Conservation (phyloP, 2,329 filamentous ascomycete genomes). For the Diaporthe sp. region DNA sequence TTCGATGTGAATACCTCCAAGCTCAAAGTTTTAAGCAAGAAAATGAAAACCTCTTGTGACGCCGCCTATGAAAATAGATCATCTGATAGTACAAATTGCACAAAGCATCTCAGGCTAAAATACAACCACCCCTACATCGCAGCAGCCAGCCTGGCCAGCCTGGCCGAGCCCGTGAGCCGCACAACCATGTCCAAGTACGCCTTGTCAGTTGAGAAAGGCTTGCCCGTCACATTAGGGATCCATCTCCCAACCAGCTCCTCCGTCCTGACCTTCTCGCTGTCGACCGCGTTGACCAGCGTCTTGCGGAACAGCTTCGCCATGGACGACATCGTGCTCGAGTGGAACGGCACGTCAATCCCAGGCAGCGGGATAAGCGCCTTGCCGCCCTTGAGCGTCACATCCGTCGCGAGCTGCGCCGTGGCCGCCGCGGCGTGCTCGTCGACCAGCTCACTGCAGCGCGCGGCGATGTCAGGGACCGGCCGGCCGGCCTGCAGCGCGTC, state of each 20-base stretch:
- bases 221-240: conserved; percentile 52
- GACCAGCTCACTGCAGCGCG: conserved; percentile 90
- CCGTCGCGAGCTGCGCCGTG: background rate
- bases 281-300: conserved; percentile 46
- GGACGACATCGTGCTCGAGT: conserved; percentile 46
- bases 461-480: conserved; percentile 91
- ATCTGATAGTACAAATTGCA: background rate
- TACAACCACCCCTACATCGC: background rate
- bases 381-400: conserved; percentile 44
- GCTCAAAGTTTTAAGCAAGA: too few species aligned
- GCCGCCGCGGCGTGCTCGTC: conserved; percentile 60
- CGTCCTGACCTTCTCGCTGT: conserved; percentile 44
- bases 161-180: background rate
- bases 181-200: conserved; percentile 45
- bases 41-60: background rate
- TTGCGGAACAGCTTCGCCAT: conserved; percentile 48
- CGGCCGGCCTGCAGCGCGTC: conserved; percentile 89
- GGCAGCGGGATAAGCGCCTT: conserved; percentile 49
- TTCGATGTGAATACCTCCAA: background rate
- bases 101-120: background rate
- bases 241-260: conserved; percentile 49
- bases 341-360: conserved; percentile 52
- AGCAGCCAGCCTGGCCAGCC: background rate
- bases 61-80: background rate
- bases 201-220: conserved; percentile 48